Percentiles rank a stretch among this genome's conserved stretches.
phyloP scores from a whole-genome alignment of 192 early-diverging fungal species.

The Gorgonomyces haynaldii region DNA sequence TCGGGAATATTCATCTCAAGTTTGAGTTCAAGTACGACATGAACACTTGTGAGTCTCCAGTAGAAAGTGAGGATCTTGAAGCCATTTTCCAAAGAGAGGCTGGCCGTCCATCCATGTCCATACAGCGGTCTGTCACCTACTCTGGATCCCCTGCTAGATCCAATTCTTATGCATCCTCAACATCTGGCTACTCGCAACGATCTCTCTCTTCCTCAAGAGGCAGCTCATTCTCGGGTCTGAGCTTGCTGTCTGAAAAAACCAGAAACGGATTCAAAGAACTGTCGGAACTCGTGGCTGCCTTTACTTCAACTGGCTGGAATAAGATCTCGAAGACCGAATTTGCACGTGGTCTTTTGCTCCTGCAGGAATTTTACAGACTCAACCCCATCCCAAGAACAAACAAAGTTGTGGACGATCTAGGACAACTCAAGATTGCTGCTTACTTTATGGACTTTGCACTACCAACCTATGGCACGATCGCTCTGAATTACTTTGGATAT shows the following conservation, averaged over 20 bases:
- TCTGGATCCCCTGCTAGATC: no score
- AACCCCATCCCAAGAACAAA: constrained; percentile 14
- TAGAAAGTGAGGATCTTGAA: constrained; percentile 4
- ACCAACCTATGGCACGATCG: constrained; percentile 20
- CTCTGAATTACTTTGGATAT: constrained; percentile 27
- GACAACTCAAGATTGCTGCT: constrained; percentile 17
- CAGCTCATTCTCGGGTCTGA: neutral
- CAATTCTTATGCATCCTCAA: no score
- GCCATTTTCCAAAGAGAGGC: constrained; percentile 7
- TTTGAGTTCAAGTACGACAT: constrained; percentile 8
- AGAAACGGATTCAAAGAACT: constrained; percentile 5
- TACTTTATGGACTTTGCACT: constrained; percentile 27
- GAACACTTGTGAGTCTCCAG: constrained; percentile 12
- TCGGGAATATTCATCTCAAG: constrained; percentile 6
- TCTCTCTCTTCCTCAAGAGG: no score
- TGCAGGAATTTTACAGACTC: constrained; percentile 7
- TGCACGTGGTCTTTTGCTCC: constrained; percentile 9
- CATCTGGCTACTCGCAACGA: no score
- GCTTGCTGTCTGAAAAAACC: neutral
- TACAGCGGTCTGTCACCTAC: neutral
- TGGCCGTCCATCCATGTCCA: neutral
- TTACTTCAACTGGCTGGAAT: constrained; percentile 26
- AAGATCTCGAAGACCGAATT: constrained; percentile 20
- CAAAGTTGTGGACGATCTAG: constrained; percentile 20
- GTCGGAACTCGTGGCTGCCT: constrained; percentile 13